Evolutionary conservation across 495 filamentous ascomycete genomes (phyloP), one percentile per base, ranked within the genome.

Genomic region (Staphylotrichum longicolle): DNA sequence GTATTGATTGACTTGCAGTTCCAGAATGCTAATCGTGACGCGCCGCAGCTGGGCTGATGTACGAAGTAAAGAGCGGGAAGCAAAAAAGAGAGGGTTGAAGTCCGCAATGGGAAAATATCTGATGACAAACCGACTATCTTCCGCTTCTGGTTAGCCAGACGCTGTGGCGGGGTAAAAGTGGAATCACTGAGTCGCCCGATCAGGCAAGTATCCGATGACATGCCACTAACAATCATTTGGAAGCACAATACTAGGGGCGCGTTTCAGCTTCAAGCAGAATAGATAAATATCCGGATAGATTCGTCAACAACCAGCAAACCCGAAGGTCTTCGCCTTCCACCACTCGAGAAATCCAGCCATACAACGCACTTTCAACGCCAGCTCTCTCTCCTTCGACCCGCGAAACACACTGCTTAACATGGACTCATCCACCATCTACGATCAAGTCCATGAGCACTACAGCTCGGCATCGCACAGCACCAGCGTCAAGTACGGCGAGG

Each of bases 371-470:
- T n/a, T n/a, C n/a, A n/a, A n/a, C n/a, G n/a, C n/a, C n/a, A n/a
- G n/a, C n/a, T n/a, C n/a, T n/a, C n/a, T n/a, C n/a, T n/a, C n/a
- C n/a, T n/a, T n/a, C n/a, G n/a, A n/a, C n/a, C n/a, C n/a, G n/a
- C n/a, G n/a, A n/a, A 39, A 39, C 37, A 39, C 37, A 9, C 9
- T 39, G 9, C 32, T 32, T 55, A 61, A 27, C 44, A 62, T 63
- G 50, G 46, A 61, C 58, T 46, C 58, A 0, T 58, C 58, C 51
- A 49, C 65, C 14, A 71, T 76, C 55, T 78, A 80, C 63, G 60
- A 70, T 1, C 57, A 72, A 54, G 76, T 80, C 20, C 50, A 71
- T 58, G 61, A 75, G 56, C 75, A 73, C 63, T 77, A 79, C 65
- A 72, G 72, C 58, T 63, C 69, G 5, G 74, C 78, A 11, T 63